Evolutionary conservation across 768 basidiomycete genomes (phyloP).

Genomic region (Macrocybe gigantea): DNA sequence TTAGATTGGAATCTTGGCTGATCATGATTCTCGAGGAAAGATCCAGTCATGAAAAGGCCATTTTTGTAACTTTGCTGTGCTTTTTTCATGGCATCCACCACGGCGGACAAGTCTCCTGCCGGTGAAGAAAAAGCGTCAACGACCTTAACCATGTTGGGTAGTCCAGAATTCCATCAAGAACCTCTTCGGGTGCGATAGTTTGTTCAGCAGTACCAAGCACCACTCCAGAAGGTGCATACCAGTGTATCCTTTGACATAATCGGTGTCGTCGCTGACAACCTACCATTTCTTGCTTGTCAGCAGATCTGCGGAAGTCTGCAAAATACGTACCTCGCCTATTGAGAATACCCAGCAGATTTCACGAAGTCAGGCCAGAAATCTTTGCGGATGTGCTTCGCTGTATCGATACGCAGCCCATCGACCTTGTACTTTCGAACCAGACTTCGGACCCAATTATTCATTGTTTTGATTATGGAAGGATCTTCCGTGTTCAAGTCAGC

Average conservation of each 20-base stretch:
- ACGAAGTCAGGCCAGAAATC: slow-evolving; percentile 67
- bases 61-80: slow-evolving; percentile 39
- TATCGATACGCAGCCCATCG: slow-evolving; percentile 73
- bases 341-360: slow-evolving; percentile 59
- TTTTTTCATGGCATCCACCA: slow-evolving; percentile 19
- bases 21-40: slow-evolving; percentile 71
- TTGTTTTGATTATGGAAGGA: slow-evolving; percentile 40
- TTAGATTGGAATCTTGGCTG: slow-evolving; percentile 51
- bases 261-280: slow-evolving; percentile 16
- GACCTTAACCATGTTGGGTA: slow-evolving; percentile 54
- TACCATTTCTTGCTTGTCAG: background rate
- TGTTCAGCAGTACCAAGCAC: background rate
- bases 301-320: background rate
- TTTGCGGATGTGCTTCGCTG: slow-evolving; percentile 49
- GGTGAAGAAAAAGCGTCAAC: slow-evolving; percentile 48
- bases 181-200: slow-evolving; percentile 19
- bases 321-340: slow-evolving; percentile 55
- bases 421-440: slow-evolving; percentile 53
- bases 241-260: slow-evolving; percentile 36
- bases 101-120: slow-evolving; percentile 40
- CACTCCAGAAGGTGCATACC: slow-evolving; percentile 8
- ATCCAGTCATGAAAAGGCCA: slow-evolving; percentile 37
- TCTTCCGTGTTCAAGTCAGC: slow-evolving; percentile 72
- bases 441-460: slow-evolving; percentile 51
- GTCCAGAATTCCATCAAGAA: slow-evolving; percentile 54